Evolutionary conservation across 1,284 basidiomycete species (phyloP).

Genomic region (Cutaneotrichosporon spelunceum): DNA sequence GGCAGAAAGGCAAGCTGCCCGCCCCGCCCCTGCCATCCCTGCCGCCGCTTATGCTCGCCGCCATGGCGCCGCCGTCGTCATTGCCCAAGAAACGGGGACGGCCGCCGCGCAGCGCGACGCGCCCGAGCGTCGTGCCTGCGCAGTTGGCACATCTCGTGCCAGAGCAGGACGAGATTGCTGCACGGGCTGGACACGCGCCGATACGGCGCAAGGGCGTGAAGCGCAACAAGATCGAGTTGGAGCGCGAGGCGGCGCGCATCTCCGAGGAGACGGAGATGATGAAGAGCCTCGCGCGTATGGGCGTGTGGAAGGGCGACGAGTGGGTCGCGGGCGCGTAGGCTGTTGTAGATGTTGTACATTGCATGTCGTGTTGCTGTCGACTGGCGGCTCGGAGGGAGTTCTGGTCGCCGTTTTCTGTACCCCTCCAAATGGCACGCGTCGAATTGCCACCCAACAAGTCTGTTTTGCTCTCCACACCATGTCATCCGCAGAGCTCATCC

Average conservation of each 20-base stretch:
- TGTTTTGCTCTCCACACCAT: constrained; percentile 20
- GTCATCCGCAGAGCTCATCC: constrained; percentile 39
- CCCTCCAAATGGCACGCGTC: too few relatives aligned
- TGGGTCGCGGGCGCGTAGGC: constrained; percentile 6
- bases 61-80: constrained; percentile 10
- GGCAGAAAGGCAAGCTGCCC: constrained; percentile 23
- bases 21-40: constrained; percentile 20
- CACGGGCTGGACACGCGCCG: constrained; percentile 21
- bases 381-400: too few relatives aligned
- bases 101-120: constrained; percentile 19
- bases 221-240: constrained; percentile 27
- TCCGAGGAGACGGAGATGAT: constrained; percentile 30
- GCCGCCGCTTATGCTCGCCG: constrained; percentile 1
- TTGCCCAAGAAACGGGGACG: constrained; percentile 28
- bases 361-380: neutral
- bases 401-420: too few relatives aligned
- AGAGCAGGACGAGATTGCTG: constrained; percentile 14
- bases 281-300: constrained; percentile 24
- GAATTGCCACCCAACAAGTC: constrained; percentile 9
- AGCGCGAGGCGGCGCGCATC: constrained; percentile 25
- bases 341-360: neutral
- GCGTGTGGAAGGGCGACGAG: constrained; percentile 19
- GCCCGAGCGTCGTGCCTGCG: constrained; percentile 20
- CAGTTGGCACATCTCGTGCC: constrained; percentile 26
- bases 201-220: constrained; percentile 31